Conservation (phyloP, 495 filamentous ascomycete genomes). For the Chlorociboria aeruginascens region DNA sequence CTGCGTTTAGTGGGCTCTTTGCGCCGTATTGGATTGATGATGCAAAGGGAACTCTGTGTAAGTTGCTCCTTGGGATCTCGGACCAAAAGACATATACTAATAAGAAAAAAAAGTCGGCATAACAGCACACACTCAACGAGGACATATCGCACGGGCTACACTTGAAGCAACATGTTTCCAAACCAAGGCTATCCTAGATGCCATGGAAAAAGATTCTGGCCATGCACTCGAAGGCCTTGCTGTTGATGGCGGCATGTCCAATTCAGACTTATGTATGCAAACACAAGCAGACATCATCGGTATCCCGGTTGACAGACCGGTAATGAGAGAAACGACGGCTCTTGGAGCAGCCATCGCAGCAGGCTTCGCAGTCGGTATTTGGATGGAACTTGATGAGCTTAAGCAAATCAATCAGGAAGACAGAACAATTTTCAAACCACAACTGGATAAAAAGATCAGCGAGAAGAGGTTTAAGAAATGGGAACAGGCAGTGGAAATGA, state of each 20-base stretch:
- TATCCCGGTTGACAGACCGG: conserved; percentile 77
- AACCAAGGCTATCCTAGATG: conserved; percentile 86
- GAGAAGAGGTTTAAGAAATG: conserved; percentile 64
- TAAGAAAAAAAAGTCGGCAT: conserved; percentile 52
- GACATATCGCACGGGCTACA: conserved; percentile 87
- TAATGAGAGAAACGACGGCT: conserved; percentile 89
- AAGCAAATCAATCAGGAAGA: conserved; percentile 65
- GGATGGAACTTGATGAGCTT: conserved; percentile 70
- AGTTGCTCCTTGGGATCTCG: conserved; percentile 7
- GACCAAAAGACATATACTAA: conserved; percentile 1
- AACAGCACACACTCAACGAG: conserved; percentile 79
- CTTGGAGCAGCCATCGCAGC: conserved; percentile 91
- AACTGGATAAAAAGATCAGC: conserved; percentile 47
- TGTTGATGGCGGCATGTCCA: conserved; percentile 92
- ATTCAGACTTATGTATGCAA: conserved; percentile 93
- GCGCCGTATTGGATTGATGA: conserved; percentile 99
- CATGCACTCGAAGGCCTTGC: conserved; percentile 65
- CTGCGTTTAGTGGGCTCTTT: conserved; percentile 90
- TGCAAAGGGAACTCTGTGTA: conserved; percentile 61
- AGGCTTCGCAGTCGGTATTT: conserved; percentile 74
- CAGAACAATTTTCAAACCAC: conserved; percentile 60
- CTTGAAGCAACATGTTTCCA: conserved; percentile 94
- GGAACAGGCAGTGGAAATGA: conserved; percentile 84
- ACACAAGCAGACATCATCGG: conserved; percentile 85
- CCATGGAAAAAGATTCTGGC: conserved; percentile 85